Conservation (phyloP, 106 monocot genomes). For the Xerophyta viscosa region DNA sequence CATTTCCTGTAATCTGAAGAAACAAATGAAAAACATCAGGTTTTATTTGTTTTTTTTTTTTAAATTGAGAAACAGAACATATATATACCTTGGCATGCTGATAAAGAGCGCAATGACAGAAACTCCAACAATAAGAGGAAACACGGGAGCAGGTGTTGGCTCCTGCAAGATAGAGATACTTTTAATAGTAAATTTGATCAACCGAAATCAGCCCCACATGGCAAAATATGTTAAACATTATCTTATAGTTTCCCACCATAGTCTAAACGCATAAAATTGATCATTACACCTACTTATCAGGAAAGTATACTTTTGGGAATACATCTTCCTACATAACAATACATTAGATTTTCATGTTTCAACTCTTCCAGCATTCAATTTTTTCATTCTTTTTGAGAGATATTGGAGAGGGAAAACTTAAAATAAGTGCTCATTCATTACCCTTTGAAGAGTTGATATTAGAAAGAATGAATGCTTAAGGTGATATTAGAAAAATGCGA, state of each 20-base stretch:
- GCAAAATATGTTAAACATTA: too few relatives aligned
- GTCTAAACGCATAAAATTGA: not conserved
- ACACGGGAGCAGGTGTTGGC: slow-evolving; percentile 73
- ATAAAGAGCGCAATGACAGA: slow-evolving; percentile 66
- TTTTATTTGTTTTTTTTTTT: not conserved
- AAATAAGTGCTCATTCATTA: too few relatives aligned
- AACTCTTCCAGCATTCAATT: too few relatives aligned
- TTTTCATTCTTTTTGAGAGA: too few relatives aligned
- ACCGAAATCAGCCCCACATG: not conserved
- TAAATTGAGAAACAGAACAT: not conserved
- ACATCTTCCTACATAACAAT: too few relatives aligned
- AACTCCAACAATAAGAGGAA: slow-evolving; percentile 67
- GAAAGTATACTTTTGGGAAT: not conserved
- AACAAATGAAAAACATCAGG: not conserved
- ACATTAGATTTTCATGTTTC: too few relatives aligned
- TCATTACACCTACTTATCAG: not conserved
- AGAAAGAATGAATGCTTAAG: too few relatives aligned
- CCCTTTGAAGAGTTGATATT: too few relatives aligned
- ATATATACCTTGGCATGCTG: slow-evolving; percentile 78
- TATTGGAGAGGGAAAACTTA: too few relatives aligned
- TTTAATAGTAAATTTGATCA: not conserved
- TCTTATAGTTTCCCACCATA: too few relatives aligned
- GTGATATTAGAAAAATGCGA: too few relatives aligned
- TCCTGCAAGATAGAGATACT: slow-evolving; percentile 41
- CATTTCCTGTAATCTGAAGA: slow-evolving; percentile 63